Conservation (phyloP, 768 basidiomycete genomes). For the Boletus reticulatus region DNA sequence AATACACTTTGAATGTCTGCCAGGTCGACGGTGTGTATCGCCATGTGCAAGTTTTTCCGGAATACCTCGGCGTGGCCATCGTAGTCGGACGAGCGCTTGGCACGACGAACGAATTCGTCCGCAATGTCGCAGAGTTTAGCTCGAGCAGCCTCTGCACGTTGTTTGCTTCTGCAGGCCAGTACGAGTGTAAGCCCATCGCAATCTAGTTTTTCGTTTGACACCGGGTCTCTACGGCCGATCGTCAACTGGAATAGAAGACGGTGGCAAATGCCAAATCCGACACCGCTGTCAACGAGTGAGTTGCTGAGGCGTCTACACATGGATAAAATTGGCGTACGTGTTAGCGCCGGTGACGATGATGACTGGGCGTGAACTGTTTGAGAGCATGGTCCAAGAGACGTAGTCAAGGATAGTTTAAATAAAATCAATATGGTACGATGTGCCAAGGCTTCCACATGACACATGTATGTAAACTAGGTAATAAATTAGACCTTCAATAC, state of each 20-base stretch:
- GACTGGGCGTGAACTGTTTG: slow-evolving; percentile 37
- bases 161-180: slow-evolving; percentile 72
- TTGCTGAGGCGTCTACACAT: neutral
- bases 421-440: no score
- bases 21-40: slow-evolving; percentile 65
- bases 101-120: slow-evolving; percentile 49
- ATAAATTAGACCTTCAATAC: no score
- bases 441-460: neutral
- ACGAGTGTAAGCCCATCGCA: slow-evolving; percentile 68
- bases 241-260: slow-evolving; percentile 71
- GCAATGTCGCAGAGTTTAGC: slow-evolving; percentile 50
- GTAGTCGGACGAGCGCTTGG: slow-evolving; percentile 36
- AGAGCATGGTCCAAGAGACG: slow-evolving; percentile 25
- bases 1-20: slow-evolving; percentile 58
- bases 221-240: slow-evolving; percentile 37
- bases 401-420: no score
- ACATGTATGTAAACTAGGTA: neutral
- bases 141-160: slow-evolving; percentile 62
- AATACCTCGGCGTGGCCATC: slow-evolving; percentile 58
- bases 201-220: slow-evolving; percentile 19
- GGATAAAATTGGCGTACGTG: slow-evolving; percentile 38
- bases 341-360: slow-evolving; percentile 73
- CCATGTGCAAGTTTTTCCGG: slow-evolving; percentile 55
- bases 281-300: slow-evolving; percentile 52
- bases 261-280: slow-evolving; percentile 82